phyloP scores from a whole-genome alignment of 176 grass and related monocot genomes.

The Aegilops tauschii region DNA sequence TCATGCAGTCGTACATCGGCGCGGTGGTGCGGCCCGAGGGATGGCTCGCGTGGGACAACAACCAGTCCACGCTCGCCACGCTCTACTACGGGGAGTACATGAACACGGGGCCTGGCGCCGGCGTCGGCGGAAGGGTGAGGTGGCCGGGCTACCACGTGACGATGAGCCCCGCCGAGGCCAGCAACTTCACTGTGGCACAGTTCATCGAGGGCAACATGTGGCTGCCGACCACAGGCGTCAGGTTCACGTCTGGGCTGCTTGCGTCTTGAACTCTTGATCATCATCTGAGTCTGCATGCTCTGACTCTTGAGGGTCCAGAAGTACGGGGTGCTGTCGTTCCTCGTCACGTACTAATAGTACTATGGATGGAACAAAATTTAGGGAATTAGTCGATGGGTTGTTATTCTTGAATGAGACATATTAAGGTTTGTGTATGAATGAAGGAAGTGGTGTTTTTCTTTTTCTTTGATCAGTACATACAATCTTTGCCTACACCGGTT shows the following conservation, averaged over 20 bases:
- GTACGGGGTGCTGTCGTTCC: too few relatives aligned
- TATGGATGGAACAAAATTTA: neutral
- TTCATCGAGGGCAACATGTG: conserved; percentile 80
- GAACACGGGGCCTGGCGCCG: conserved; percentile 53
- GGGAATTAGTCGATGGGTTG: neutral
- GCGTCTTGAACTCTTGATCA: conserved; percentile 17
- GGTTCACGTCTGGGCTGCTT: conserved; percentile 52
- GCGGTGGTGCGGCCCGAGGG: conserved; percentile 46
- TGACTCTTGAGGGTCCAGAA: neutral
- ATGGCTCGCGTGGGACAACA: conserved; percentile 67
- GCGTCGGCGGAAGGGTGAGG: conserved; percentile 19
- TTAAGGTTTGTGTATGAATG: neutral
- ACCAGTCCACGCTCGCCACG: conserved; percentile 37
- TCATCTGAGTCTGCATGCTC: neutral
- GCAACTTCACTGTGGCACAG: conserved; percentile 62
- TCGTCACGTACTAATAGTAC: too few relatives aligned
- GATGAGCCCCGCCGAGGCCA: conserved; percentile 22
- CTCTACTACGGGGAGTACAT: conserved; percentile 69
- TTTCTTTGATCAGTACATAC: too few relatives aligned
- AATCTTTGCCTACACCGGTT: too few relatives aligned
- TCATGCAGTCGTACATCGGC: conserved; percentile 67
- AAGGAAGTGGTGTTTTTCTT: neutral
- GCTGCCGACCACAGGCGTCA: conserved; percentile 64
- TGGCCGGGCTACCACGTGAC: conserved; percentile 67
- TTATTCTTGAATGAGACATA: neutral